These are phyloP conservation scores for Pseudisothecium myosuroides DNA, from an alignment of 225 moss, liverwort and hornwort genomes.

Conservation along the genomic window DNA sequence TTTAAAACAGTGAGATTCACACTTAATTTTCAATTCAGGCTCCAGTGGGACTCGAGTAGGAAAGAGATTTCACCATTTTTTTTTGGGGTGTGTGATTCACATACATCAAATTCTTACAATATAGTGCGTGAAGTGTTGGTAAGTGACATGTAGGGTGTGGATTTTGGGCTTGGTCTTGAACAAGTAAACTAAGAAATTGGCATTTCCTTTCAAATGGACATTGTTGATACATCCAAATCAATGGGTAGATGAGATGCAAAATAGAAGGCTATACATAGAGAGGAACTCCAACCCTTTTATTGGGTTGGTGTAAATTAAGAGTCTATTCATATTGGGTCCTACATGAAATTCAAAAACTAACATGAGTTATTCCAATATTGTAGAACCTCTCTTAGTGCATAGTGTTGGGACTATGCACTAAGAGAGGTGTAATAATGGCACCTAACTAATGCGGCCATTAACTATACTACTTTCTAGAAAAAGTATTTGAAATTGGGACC, in stretches of 20 bases:
- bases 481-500: too few relatives aligned
- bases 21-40: not conserved
- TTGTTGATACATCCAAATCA: not conserved
- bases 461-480: too few relatives aligned
- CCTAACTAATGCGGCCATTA: too few relatives aligned
- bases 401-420: too few relatives aligned
- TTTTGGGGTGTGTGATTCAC: not conserved
- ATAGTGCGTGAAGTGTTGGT: not conserved
- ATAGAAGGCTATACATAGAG: not conserved
- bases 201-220: too few relatives aligned
- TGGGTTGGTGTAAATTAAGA: not conserved
- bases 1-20: constrained; percentile 2
- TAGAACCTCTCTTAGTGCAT: too few relatives aligned
- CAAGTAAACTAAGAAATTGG: not conserved
- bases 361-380: too few relatives aligned
- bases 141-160: too few relatives aligned
- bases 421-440: too few relatives aligned
- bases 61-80: not conserved
- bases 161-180: not conserved
- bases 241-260: too few relatives aligned
- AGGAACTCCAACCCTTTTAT: not conserved
- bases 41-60: not conserved
- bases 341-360: not conserved
- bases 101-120: not conserved
- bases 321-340: not conserved